phyloP scores from a whole-genome alignment of 495 filamentous ascomycete genomes.

The Penicillium dipodomyicola region DNA sequence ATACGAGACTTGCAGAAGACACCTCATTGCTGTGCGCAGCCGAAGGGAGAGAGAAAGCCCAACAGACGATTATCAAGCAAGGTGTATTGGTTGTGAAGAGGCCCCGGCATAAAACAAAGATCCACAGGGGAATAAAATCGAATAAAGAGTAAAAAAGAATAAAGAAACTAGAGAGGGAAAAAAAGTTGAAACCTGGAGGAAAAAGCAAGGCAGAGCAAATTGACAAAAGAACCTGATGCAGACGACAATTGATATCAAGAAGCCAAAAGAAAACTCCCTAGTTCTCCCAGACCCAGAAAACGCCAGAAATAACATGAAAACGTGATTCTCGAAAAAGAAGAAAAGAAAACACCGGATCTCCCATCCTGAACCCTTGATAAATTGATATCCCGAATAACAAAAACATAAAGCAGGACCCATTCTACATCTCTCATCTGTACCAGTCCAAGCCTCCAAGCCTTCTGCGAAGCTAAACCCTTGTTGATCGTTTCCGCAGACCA shows the following conservation, averaged over 20 bases:
- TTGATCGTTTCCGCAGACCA: constrained; percentile 50
- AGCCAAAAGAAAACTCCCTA: constrained; percentile 1
- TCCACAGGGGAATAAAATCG: constrained; percentile 7
- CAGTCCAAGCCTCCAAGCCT: neutral
- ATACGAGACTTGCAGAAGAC: constrained; percentile 1
- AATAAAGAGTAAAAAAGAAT: constrained; percentile 8
- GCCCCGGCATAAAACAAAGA: neutral
- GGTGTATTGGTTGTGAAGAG: constrained; percentile 7
- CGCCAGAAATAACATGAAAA: constrained; percentile 6
- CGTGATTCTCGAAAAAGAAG: neutral
- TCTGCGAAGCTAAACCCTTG: constrained; percentile 2
- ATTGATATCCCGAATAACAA: constrained; percentile 10
- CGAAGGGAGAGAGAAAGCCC: constrained; percentile 4
- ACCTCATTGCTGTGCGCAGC: constrained; percentile 2
- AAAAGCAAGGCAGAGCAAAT: constrained; percentile 1
- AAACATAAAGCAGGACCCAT: neutral
- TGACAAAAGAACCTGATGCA: constrained; percentile 6
- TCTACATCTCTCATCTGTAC: constrained; percentile 3
- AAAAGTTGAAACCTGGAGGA: neutral
- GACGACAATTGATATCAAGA: constrained; percentile 13
- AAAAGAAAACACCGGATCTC: constrained; percentile 10
- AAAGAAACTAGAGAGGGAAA: constrained; percentile 2
- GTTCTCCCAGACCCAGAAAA: constrained; percentile 8
- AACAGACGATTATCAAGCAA: constrained; percentile 10
- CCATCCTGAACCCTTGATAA: constrained; percentile 3